Evolutionary conservation across 768 basidiomycete species (phyloP), one percentile per base, ranked within the genome.

Genomic region (Strobilomyces confusus): DNA sequence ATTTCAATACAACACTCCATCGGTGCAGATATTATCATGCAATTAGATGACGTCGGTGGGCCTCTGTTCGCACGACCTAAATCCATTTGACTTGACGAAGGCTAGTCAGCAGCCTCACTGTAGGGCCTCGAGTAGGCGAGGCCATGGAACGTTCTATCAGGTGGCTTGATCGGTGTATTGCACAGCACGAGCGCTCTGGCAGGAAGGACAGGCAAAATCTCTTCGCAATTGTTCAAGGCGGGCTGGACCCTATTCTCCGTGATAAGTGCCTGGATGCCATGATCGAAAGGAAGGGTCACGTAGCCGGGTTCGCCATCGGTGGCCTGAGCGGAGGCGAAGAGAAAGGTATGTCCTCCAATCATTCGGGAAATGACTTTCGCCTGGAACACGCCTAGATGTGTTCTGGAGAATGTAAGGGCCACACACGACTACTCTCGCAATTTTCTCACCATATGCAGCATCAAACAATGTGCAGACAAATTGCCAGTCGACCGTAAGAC

Each of bases 11-110:
- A 95, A 65, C 93, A 95, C 64, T 77, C 86, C 9, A 93, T 95
- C 40, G 92, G 92, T 6, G 89, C 86, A 25, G 92, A 95, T 66
- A 95, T 95, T 55, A 92, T 95, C 56, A 95, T 95, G 93, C 92
- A 92, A 66, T 78, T 93, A 17, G 92, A 94, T 67, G 92, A 94
- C 69, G 92, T 94, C 47, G 90, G 90, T 87, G 61, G 67, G 84
- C 73, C 41, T 36, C 34, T 45, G 49, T 23, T 0, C 29, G 23
- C 46, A 1, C 44, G 48, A 11, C 36, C 25, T 14, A 37, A 33
- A 3, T 12, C 15, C 36, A 3, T 11, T 14, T 33, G 12, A 26
- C 22, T 20, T 54, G 38, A 59, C 42, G 11, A 41, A 29, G 15
- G 22, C 55, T 60, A 87, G 92, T 95, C 0, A 82, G 88, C 33